phyloP scores from a whole-genome alignment of 2,329 filamentous ascomycete genomes.

The Peltaster fructicola region DNA sequence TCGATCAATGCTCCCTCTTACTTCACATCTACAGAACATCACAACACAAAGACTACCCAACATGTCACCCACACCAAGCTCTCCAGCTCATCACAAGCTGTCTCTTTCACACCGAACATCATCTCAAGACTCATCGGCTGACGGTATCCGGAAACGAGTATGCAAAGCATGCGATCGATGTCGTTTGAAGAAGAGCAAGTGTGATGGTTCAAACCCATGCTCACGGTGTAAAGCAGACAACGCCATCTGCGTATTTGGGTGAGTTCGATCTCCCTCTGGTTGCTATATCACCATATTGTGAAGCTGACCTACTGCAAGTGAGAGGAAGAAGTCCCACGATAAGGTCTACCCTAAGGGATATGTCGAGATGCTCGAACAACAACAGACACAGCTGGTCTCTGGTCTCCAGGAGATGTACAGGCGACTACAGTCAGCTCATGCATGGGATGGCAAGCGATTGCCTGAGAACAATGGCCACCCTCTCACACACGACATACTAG shows the following conservation, averaged over 20 bases:
- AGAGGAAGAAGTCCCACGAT: slow-evolving; percentile 48
- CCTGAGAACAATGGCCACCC: slow-evolving; percentile 38
- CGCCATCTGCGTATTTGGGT: slow-evolving; percentile 45
- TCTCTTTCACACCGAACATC: slow-evolving; percentile 9
- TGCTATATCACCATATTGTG: slow-evolving; percentile 1
- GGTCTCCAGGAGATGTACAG: slow-evolving; percentile 44
- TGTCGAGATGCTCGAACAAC: slow-evolving; percentile 49
- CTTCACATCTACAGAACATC: background rate
- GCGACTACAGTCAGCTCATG: slow-evolving; percentile 32
- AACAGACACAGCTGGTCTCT: slow-evolving; percentile 43
- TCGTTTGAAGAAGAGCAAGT: slow-evolving; percentile 51
- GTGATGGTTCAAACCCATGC: slow-evolving; percentile 44
- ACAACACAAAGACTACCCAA: slow-evolving; percentile 1
- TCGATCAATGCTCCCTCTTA: too few species aligned
- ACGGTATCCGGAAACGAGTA: slow-evolving; percentile 36
- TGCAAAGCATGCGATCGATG: slow-evolving; percentile 51
- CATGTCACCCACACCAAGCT: slow-evolving; percentile 6
- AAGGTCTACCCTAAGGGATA: slow-evolving; percentile 53
- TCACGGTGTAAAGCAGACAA: slow-evolving; percentile 45
- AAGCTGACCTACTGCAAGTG: slow-evolving; percentile 12
- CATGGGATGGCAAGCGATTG: slow-evolving; percentile 38
- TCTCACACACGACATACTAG: slow-evolving; percentile 46
- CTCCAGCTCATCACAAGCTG: slow-evolving; percentile 11
- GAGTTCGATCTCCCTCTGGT: slow-evolving; percentile 3
- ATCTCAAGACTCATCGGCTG: slow-evolving; percentile 12